Evolutionary conservation across 306 rosid genomes (phyloP).

Genomic region (Corylus americana): DNA sequence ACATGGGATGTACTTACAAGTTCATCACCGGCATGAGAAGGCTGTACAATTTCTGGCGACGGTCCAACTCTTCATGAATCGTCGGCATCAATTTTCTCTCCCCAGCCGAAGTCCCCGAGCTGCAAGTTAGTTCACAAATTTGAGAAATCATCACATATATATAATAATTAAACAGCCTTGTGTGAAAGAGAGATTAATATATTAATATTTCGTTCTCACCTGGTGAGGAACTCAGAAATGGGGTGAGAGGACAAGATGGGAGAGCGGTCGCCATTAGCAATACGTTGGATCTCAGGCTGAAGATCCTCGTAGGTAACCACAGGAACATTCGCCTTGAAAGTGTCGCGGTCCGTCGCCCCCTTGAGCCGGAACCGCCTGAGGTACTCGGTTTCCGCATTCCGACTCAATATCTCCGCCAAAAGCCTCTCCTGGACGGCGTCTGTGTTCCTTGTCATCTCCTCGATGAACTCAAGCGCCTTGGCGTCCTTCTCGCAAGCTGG

Average conservation of each 20-base stretch:
- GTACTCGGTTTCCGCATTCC: slow-evolving; percentile 71
- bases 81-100: slow-evolving; percentile 92
- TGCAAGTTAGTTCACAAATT: slow-evolving; percentile 25
- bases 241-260: slow-evolving; percentile 66
- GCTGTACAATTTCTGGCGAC: slow-evolving; percentile 73
- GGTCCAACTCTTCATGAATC: slow-evolving; percentile 72
- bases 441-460: slow-evolving; percentile 59
- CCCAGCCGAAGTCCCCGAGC: slow-evolving; percentile 97
- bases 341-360: slow-evolving; percentile 67
- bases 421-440: slow-evolving; percentile 54
- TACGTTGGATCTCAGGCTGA: slow-evolving; percentile 73
- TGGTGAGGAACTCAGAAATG: slow-evolving; percentile 89
- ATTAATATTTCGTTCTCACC: slow-evolving; percentile 37
- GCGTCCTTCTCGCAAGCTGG: slow-evolving; percentile 45
- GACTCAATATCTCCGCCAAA: slow-evolving; percentile 56
- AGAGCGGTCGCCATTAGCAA: slow-evolving; percentile 85
- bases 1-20: slow-evolving; percentile 36
- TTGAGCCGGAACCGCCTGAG: slow-evolving; percentile 50
- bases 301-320: slow-evolving; percentile 79
- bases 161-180: no score
- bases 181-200: not conserved
- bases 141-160: not conserved
- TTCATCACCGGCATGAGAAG: slow-evolving; percentile 92
- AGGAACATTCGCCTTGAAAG: slow-evolving; percentile 73
- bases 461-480: slow-evolving; percentile 62